A percentile compares a stretch with the other conserved stretches of the same genome.
Evolutionary conservation across 768 basidiomycete genomes (phyloP).

Genomic region (Lentinula edodes): DNA sequence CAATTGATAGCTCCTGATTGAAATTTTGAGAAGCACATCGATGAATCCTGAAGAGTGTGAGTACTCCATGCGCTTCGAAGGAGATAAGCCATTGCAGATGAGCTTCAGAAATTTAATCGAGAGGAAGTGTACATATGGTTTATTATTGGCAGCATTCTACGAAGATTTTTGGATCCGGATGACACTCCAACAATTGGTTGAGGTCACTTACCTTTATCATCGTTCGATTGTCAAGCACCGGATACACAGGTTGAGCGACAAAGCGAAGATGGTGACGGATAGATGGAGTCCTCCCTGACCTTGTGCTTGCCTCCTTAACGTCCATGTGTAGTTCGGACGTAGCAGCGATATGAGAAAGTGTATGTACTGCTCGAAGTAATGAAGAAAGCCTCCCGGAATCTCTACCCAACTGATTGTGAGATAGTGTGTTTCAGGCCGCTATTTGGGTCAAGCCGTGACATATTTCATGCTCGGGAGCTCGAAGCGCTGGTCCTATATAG

Average conservation of each 20-base stretch:
- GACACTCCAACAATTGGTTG: background rate
- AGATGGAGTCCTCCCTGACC: background rate
- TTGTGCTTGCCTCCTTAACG: background rate
- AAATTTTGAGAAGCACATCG: too few relatives aligned
- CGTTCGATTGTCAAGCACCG: background rate
- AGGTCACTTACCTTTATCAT: background rate
- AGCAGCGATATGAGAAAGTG: background rate
- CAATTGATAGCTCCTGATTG: background rate
- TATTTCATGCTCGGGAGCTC: too few relatives aligned
- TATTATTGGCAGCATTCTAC: background rate
- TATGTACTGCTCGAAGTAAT: background rate
- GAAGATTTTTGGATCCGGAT: background rate
- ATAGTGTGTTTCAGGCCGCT: too few relatives aligned
- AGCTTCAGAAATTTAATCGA: background rate
- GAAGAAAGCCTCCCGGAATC: too few relatives aligned
- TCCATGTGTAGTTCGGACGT: background rate
- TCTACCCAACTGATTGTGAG: too few relatives aligned
- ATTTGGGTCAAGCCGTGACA: too few relatives aligned
- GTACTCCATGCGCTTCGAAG: background rate
- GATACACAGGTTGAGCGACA: background rate
- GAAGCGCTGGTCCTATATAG: too few relatives aligned
- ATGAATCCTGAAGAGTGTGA: too few relatives aligned
- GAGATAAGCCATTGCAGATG: background rate
- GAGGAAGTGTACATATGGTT: background rate
- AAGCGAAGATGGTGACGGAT: background rate